Conservation (phyloP, 768 basidiomycete genomes). For the Agaricus blazei region DNA sequence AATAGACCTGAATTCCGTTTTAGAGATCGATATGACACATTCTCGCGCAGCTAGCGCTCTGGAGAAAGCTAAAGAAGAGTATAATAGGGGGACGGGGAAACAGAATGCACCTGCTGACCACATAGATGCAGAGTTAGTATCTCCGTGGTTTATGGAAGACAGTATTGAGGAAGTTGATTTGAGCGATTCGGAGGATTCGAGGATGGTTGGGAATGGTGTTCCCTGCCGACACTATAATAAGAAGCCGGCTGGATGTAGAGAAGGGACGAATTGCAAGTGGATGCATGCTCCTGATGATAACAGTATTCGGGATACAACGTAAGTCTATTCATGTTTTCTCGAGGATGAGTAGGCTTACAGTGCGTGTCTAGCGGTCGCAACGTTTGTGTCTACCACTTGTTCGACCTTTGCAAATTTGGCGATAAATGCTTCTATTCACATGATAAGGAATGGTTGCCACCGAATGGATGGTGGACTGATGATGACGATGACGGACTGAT, state of each 20-base stretch:
- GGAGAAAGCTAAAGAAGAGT: constrained; percentile 15
- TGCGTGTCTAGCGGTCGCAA: constrained; percentile 40
- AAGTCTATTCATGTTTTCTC: constrained; percentile 13
- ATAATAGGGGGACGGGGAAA: constrained; percentile 10
- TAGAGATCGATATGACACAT: constrained; percentile 19
- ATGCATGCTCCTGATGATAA: constrained; percentile 48
- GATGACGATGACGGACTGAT: constrained; percentile 23
- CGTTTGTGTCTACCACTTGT: constrained; percentile 32
- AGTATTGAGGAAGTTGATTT: constrained; percentile 26
- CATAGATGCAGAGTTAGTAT: constrained; percentile 15
- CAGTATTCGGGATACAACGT: constrained; percentile 48
- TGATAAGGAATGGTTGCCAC: constrained; percentile 36
- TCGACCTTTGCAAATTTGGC: constrained; percentile 31
- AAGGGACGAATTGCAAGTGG: constrained; percentile 34
- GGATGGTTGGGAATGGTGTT: constrained; percentile 38
- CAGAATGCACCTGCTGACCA: constrained; percentile 3
- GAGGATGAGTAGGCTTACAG: background rate
- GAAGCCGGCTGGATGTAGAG: constrained; percentile 28
- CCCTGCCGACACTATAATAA: constrained; percentile 54
- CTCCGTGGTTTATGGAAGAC: constrained; percentile 22
- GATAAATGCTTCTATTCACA: constrained; percentile 46
- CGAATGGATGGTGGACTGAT: constrained; percentile 42
- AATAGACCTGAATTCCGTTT: constrained; percentile 24
- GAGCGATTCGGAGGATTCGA: constrained; percentile 50
- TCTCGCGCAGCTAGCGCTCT: constrained; percentile 9